These are phyloP conservation scores for Globisporangium splendens DNA, from an alignment of 352 stramenopile species.

Conservation along the genomic window DNA sequence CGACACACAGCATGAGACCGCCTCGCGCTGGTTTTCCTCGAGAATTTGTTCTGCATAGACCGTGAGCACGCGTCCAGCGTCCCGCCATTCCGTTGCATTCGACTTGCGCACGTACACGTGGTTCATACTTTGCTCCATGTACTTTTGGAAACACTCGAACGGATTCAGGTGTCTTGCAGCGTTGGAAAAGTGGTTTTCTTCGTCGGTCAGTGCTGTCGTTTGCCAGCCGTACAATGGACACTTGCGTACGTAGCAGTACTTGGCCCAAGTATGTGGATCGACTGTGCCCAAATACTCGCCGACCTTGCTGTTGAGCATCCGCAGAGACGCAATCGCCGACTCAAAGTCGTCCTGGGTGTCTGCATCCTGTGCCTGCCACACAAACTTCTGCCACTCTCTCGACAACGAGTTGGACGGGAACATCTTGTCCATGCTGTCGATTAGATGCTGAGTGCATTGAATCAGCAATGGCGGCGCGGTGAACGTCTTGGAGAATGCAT, in stretches of 20 bases:
- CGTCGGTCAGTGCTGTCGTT: conserved; percentile 25
- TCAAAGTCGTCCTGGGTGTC: conserved; percentile 32
- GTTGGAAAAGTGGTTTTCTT: conserved; percentile 13
- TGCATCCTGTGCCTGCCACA: conserved; percentile 28
- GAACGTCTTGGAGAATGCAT: conserved; percentile 20
- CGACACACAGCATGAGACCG: conserved; percentile 31
- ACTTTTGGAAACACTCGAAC: conserved; percentile 43
- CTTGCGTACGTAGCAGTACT: conserved; percentile 28
- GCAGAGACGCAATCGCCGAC: conserved; percentile 16
- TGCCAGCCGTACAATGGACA: conserved; percentile 36
- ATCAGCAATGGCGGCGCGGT: conserved; percentile 31
- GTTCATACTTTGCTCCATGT: conserved; percentile 45
- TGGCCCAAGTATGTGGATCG: conserved; percentile 33
- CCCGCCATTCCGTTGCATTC: conserved; percentile 21
- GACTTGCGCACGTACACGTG: conserved; percentile 34
- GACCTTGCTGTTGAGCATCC: conserved; percentile 15
- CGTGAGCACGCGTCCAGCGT: conserved; percentile 23
- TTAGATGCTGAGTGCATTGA: conserved; percentile 33
- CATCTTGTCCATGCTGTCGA: conserved; percentile 23
- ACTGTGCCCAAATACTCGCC: conserved; percentile 20
- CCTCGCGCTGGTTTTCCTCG: conserved; percentile 26
- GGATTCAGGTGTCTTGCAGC: conserved; percentile 19
- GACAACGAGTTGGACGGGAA: conserved; percentile 16
- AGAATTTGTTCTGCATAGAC: conserved; percentile 30
- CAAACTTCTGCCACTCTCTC: conserved; percentile 15